Conservation (phyloP, 805 yeast species). For the Komagataella ulmi region DNA sequence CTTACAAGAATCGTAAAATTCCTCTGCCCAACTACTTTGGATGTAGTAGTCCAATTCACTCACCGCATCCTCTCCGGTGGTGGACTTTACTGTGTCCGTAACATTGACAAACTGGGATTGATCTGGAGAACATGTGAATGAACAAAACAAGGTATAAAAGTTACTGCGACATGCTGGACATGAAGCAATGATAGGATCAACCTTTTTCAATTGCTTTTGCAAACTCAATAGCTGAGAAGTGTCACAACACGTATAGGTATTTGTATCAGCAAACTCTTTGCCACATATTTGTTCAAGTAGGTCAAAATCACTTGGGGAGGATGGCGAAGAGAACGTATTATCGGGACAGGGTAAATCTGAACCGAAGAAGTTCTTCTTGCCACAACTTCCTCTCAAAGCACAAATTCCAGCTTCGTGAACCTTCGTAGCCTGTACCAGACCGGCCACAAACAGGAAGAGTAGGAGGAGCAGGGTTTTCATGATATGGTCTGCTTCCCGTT, state of each 20-base stretch:
- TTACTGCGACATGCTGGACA: slow-evolving; percentile 91
- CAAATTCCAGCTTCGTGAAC: background rate
- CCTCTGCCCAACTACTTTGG: slow-evolving; percentile 42
- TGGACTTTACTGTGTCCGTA: slow-evolving; percentile 34
- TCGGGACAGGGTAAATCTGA: slow-evolving; percentile 67
- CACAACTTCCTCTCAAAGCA: slow-evolving; percentile 32
- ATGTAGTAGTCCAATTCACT: slow-evolving; percentile 57
- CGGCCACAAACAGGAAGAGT: background rate
- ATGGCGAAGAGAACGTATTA: slow-evolving; percentile 31
- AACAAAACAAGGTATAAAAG: slow-evolving; percentile 73
- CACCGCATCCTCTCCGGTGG: slow-evolving; percentile 45
- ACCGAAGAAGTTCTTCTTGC: slow-evolving; percentile 72
- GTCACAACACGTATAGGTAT: slow-evolving; percentile 54
- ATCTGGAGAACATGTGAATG: slow-evolving; percentile 80
- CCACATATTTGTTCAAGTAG: slow-evolving; percentile 60
- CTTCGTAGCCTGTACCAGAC: background rate
- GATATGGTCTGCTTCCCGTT: background rate
- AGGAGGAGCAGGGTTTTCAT: background rate
- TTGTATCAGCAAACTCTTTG: slow-evolving; percentile 35
- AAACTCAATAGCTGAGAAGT: slow-evolving; percentile 43
- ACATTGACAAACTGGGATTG: slow-evolving; percentile 68
- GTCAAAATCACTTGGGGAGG: slow-evolving; percentile 28
- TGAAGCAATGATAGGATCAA: slow-evolving; percentile 69
- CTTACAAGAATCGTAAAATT: slow-evolving; percentile 74
- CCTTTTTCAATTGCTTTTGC: slow-evolving; percentile 51